Conservation (phyloP, 2,329 filamentous ascomycete species). For the Epichloe scottii region DNA sequence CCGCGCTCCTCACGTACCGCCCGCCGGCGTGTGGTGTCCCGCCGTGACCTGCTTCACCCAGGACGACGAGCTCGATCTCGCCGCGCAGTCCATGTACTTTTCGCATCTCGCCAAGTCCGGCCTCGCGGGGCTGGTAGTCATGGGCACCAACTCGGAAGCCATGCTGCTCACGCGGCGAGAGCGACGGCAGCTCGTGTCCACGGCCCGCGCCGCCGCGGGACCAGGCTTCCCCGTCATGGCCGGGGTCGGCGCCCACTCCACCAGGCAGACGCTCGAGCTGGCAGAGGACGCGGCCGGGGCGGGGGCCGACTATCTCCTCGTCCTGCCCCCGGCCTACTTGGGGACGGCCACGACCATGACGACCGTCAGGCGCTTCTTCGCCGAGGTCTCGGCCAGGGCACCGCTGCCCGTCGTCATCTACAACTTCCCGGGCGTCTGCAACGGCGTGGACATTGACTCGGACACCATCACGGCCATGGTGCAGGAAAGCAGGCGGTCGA, state of each 20-base stretch:
- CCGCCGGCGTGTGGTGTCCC: constrained; percentile 35
- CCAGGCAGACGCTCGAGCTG: constrained; percentile 48
- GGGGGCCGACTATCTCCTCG: constrained; percentile 14
- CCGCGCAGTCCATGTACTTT: constrained; percentile 37
- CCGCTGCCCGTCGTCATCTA: constrained; percentile 56
- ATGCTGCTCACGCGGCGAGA: constrained; percentile 48
- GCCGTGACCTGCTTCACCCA: constrained; percentile 43
- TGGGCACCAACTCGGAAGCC: constrained; percentile 43
- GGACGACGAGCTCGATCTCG: constrained; percentile 33
- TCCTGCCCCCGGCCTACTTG: constrained; percentile 16
- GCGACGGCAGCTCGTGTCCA: constrained; percentile 39
- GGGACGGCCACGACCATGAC: constrained; percentile 27
- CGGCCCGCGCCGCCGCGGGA: constrained; percentile 63
- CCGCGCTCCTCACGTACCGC: constrained; percentile 12
- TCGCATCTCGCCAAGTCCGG: constrained; percentile 36
- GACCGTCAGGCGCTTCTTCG: constrained; percentile 20
- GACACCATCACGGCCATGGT: constrained; percentile 39
- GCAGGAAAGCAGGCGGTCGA: constrained; percentile 11
- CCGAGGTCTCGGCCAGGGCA: constrained; percentile 40
- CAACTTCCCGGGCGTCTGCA: constrained; percentile 57
- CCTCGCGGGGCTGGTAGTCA: constrained; percentile 37
- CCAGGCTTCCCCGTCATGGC: constrained; percentile 79
- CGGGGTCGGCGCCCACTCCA: constrained; percentile 53
- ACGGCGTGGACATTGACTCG: constrained; percentile 55
- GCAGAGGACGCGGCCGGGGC: constrained; percentile 38